A percentile compares a stretch with the other conserved stretches of the same genome.
Evolutionary conservation across 75 land plant genomes (phyloP).

Genomic region (Sequoiadendron giganteum): DNA sequence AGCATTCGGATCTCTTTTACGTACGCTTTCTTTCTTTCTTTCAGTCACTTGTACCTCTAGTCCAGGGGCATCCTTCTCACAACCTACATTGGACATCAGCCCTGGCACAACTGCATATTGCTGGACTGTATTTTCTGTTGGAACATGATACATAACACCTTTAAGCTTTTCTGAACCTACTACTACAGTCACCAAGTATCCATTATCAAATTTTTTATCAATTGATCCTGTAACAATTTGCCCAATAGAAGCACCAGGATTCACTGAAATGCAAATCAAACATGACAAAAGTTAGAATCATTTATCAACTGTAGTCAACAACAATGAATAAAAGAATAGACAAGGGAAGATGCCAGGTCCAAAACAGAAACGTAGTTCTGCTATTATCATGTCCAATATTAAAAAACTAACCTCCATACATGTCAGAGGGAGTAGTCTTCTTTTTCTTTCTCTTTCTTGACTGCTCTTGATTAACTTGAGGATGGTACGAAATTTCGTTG

Average conservation of each 20-base stretch:
- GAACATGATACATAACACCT: conserved; percentile 73
- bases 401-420: conserved; percentile 11
- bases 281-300: conserved; percentile 3
- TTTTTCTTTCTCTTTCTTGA: conserved; percentile 11
- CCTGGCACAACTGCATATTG: conserved; percentile 34
- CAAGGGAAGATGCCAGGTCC: not conserved
- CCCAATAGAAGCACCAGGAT: conserved; percentile 29
- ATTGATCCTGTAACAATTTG: conserved; percentile 50
- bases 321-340: not conserved
- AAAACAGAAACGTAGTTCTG: not conserved
- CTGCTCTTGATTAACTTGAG: conserved; percentile 3
- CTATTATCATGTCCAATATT: not conserved
- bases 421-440: not conserved
- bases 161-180: conserved; percentile 56
- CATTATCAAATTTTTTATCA: conserved; percentile 78
- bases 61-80: conserved; percentile 15
- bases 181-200: conserved; percentile 75
- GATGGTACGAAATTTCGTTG: not conserved
- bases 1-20: conserved; percentile 19
- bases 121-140: conserved; percentile 17
- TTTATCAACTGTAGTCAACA: conserved; percentile 13
- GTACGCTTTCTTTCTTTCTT: conserved; percentile 18
- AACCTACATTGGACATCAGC: conserved; percentile 17
- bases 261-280: conserved; percentile 5
- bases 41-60: conserved; percentile 14